phyloP scores from a whole-genome alignment of 1,139 yeast genomes.

The Magnusiomyces ingens region DNA sequence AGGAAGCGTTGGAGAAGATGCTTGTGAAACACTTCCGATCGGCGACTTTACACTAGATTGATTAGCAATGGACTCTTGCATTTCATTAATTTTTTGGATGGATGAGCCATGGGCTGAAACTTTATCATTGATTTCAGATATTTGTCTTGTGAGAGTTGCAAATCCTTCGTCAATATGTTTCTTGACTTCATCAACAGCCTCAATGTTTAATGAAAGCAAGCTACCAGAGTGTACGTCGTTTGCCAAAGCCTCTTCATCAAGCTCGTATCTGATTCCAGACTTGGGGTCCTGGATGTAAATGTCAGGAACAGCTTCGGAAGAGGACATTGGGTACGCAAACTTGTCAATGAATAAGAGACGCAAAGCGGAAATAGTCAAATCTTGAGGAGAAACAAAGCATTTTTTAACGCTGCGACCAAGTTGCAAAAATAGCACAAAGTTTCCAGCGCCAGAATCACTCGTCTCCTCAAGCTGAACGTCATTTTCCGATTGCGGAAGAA shows the following conservation, averaged over 20 bases:
- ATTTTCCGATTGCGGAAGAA: not conserved
- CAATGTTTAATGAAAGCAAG: constrained; percentile 49
- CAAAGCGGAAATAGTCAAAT: constrained; percentile 52
- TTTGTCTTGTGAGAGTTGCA: constrained; percentile 25
- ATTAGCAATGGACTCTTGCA: constrained; percentile 6
- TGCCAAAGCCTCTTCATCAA: constrained; percentile 59
- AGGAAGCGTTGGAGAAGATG: not conserved
- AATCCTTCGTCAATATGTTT: constrained; percentile 32
- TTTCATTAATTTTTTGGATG: constrained; percentile 18
- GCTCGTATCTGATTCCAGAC: constrained; percentile 61
- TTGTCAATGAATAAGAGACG: constrained; percentile 76
- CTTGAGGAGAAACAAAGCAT: constrained; percentile 44
- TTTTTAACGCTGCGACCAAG: constrained; percentile 59
- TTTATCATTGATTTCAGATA: constrained; percentile 35
- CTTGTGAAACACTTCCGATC: not conserved
- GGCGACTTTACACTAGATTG: not conserved
- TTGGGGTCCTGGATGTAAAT: constrained; percentile 63
- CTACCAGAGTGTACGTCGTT: constrained; percentile 54
- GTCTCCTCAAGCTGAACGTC: not conserved
- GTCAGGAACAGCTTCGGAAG: constrained; percentile 68
- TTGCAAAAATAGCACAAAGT: constrained; percentile 44
- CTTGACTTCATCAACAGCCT: constrained; percentile 30
- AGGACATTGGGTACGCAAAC: constrained; percentile 51
- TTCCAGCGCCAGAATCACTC: constrained; percentile 7
- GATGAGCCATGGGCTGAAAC: constrained; percentile 32